Conservation (phyloP, 371 early-diverging fungal genomes). For the Entomophthora muscae region DNA sequence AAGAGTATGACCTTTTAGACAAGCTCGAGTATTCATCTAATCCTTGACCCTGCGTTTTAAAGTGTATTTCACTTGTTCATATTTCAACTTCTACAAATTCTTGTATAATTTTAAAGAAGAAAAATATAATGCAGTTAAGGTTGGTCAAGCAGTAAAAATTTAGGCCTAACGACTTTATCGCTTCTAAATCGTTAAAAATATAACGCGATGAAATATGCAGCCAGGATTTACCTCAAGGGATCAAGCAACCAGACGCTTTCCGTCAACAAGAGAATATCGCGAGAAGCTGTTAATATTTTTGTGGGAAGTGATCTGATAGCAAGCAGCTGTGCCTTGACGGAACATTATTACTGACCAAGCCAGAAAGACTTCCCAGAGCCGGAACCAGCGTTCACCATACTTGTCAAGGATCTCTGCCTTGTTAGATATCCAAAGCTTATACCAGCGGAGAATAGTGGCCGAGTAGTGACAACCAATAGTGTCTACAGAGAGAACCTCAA, state of each 20-base stretch:
- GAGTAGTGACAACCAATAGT: slow-evolving; percentile 96
- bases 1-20: no score
- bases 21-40: no score
- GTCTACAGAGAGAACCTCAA: slow-evolving; percentile 71
- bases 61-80: no score
- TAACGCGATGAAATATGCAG: no score
- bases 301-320: slow-evolving; percentile 87
- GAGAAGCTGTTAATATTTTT: slow-evolving; percentile 70
- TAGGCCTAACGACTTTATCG: no score
- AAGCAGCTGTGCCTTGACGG: slow-evolving; percentile 88
- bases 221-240: no score
- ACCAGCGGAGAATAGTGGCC: slow-evolving; percentile 88
- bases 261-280: background rate
- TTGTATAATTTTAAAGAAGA: no score
- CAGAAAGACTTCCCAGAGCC: slow-evolving; percentile 88
- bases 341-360: slow-evolving; percentile 88
- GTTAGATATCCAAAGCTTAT: slow-evolving; percentile 91
- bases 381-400: slow-evolving; percentile 76
- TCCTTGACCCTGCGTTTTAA: no score
- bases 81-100: no score
- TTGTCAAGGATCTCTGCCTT: slow-evolving; percentile 56
- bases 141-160: no score
- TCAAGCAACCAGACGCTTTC: slow-evolving; percentile 6
- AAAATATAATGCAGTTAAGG: no score
- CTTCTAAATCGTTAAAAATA: no score